These are phyloP conservation scores for Diutina rugosa DNA, from an alignment of 1,139 yeast genomes.

Conservation along the genomic window DNA sequence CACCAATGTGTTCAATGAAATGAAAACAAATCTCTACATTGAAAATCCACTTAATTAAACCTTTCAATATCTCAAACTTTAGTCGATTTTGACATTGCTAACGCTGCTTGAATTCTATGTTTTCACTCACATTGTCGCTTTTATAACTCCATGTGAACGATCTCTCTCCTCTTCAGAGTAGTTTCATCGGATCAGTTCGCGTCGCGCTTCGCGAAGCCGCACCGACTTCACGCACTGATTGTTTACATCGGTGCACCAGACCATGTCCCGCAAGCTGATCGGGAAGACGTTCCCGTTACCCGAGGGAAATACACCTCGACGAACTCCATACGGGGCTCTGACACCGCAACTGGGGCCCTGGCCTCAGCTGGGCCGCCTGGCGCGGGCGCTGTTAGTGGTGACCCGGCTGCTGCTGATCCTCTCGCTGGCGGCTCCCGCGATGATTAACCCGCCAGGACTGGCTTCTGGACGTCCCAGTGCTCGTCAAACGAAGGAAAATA, in stretches of 20 bases:
- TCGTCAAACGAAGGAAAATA: neutral
- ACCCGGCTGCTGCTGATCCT: neutral
- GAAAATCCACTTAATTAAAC: too few relatives aligned
- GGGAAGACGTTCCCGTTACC: neutral
- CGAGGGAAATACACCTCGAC: neutral
- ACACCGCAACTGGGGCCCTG: neutral
- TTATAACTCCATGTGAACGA: neutral
- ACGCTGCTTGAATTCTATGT: neutral
- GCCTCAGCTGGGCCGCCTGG: neutral
- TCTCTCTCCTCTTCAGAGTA: neutral
- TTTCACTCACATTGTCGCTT: neutral
- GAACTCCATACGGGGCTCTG: neutral
- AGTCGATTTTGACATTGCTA: too few relatives aligned
- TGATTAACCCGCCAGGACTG: neutral
- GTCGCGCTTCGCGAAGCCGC: neutral
- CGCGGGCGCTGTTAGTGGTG: neutral
- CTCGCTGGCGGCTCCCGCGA: neutral
- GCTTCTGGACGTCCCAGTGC: neutral
- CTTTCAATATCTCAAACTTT: too few relatives aligned
- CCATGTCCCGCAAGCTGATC: neutral
- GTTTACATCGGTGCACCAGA: neutral
- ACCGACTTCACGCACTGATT: neutral
- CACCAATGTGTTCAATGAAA: too few relatives aligned
- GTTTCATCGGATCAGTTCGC: neutral
- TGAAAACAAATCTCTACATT: too few relatives aligned